Evolutionary conservation across 2,329 filamentous ascomycete species (phyloP), one percentile per base, ranked within the genome.

Genomic region (Sclerotinia trifoliorum): DNA sequence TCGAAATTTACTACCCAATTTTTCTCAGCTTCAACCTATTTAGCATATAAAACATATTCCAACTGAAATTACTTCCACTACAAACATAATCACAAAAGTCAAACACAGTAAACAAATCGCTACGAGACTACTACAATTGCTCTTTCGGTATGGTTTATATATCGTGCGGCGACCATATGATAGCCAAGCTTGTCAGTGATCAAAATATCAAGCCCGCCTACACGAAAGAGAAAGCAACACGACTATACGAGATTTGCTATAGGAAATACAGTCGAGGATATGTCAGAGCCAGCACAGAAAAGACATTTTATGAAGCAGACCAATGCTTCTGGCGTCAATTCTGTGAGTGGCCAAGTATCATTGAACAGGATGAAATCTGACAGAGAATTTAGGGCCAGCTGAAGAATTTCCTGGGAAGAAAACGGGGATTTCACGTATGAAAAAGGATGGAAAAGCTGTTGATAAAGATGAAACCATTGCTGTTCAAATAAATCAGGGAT

Each of bases 271-370:
- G 58, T 44, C 32, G 58, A 35, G 44, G 58, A 49, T 61, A 61
- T 10, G 58, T 61, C 15, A 46, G 44, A 35, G 21, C 15, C 8
- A 48, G 44, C 8, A 61, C 58, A 11, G 58, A 61, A 35, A 61
- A 19, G 21, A 24, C 19, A 44, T 6, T 61, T 24, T 49, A 61
- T 15, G n/a, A 15, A 21, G 44, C 58, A n/a, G 58, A 61, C 49
- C 29, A 61, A 61, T 61, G 58, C 29, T 61, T 35, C 10, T 61
- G 58, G 58, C 58, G 48, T 32, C 58, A 49, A 35, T 61, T 61
- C 26, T 61, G 58, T 61, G 17, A 61, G 58, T 48, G 26, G 6
- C n/a, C 1, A n/a, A 32, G 19, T 26, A 24, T 49, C 1, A 3
- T 24, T 19, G 19, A 13, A 1, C 17, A 24, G 15, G 29, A 35